These are phyloP conservation scores for Trichoderma erinaceum DNA, from an alignment of 495 filamentous ascomycete species.

Conservation along the genomic window DNA sequence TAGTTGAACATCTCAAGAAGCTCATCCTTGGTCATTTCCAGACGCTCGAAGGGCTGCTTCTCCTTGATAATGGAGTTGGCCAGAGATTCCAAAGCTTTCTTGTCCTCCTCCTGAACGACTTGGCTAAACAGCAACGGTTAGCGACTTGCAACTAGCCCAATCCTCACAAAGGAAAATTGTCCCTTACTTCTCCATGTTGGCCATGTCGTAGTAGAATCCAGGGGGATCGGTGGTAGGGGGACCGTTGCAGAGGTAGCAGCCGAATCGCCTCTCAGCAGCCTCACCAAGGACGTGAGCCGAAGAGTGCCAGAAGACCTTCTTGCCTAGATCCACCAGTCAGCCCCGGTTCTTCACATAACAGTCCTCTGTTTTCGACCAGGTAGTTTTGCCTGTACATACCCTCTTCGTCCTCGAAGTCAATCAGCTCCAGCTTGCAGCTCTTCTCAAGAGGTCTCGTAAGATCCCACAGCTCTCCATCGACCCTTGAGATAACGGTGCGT, in stretches of 20 bases:
- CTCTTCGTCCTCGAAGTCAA: conserved; percentile 79
- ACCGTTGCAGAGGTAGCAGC: conserved; percentile 85
- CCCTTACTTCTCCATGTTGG: conserved; percentile 23
- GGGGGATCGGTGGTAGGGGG: conserved; percentile 69
- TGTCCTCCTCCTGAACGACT: conserved; percentile 68
- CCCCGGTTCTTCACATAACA: neutral
- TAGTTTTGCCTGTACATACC: conserved; percentile 46
- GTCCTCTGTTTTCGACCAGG: neutral
- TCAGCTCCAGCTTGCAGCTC: conserved; percentile 68
- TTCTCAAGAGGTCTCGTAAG: conserved; percentile 80
- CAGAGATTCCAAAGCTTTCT: conserved; percentile 70
- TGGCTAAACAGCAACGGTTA: conserved; percentile 33
- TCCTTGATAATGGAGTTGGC: conserved; percentile 81
- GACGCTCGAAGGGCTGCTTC: conserved; percentile 89
- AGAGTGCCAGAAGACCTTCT: conserved; percentile 83
- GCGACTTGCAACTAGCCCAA: neutral
- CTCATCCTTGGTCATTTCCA: conserved; percentile 81
- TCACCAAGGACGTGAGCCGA: conserved; percentile 92
- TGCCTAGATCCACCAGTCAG: conserved; percentile 1
- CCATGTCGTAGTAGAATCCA: conserved; percentile 99
- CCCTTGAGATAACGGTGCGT: conserved; percentile 71
- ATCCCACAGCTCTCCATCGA: conserved; percentile 86
- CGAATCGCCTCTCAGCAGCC: conserved; percentile 80
- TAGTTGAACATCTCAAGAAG: conserved; percentile 93
- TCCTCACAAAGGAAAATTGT: neutral